Percentiles rank a stretch among this genome's conserved stretches.
phyloP scores from a whole-genome alignment of 2,329 filamentous ascomycete species.

The Nothopassalora personata region DNA sequence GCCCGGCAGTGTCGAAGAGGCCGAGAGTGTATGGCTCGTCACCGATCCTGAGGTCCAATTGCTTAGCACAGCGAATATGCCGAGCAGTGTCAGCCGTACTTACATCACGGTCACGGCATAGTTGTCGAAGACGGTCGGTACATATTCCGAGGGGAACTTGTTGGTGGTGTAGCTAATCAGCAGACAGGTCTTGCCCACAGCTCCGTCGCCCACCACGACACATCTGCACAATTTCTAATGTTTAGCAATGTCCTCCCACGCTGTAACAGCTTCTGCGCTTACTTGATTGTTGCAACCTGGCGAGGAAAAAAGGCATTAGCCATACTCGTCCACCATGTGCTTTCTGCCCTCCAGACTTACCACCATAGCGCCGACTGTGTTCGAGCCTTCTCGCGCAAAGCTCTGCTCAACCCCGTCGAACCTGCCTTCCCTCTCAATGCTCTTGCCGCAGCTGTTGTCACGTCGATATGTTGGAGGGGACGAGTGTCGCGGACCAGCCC shows the following conservation, averaged over 20 bases:
- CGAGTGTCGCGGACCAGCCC: neutral
- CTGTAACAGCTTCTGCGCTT: constrained; percentile 7
- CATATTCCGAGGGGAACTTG: constrained; percentile 99
- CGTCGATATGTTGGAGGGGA: neutral
- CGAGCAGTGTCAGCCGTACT: neutral
- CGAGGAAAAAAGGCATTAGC: too few relatives aligned
- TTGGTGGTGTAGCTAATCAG: constrained; percentile 99
- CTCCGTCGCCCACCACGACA: constrained; percentile 98
- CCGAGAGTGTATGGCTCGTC: constrained; percentile 97
- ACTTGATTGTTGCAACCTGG: constrained; percentile 31
- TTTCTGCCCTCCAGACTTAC: neutral
- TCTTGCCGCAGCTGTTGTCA: neutral
- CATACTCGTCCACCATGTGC: too few relatives aligned
- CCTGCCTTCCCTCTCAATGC: neutral
- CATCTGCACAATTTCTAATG: constrained; percentile 56
- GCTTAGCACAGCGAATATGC: neutral
- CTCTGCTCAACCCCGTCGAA: constrained; percentile 1
- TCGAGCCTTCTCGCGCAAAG: neutral
- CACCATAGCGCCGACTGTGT: neutral
- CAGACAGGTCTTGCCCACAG: constrained; percentile 97
- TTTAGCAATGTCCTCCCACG: neutral
- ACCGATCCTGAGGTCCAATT: constrained; percentile 68
- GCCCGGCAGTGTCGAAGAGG: constrained; percentile 95
- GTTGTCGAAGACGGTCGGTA: constrained; percentile 98
- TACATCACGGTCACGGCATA: constrained; percentile 98